phyloP scores from a whole-genome alignment of 306 rosid species.

The Inga oerstediana region DNA sequence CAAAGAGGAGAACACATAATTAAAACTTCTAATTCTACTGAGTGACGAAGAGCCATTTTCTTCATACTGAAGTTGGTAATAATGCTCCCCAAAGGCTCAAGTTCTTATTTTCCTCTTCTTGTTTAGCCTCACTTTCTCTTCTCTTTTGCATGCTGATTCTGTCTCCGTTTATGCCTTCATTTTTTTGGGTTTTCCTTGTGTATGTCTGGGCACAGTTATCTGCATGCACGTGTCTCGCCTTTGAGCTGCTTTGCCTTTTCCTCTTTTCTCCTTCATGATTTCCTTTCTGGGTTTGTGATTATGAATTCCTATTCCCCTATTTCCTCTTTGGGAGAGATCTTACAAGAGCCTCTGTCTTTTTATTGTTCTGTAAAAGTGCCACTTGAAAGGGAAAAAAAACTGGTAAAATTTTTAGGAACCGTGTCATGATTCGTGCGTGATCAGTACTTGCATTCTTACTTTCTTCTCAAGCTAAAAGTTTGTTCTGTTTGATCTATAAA shows the following conservation, averaged over 20 bases:
- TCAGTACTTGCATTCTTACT: conserved; percentile 25
- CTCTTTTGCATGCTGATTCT: conserved; percentile 39
- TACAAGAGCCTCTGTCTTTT: conserved; percentile 37
- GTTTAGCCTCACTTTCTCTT: neutral
- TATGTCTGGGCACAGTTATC: conserved; percentile 20
- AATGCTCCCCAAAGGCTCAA: neutral
- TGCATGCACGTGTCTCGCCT: conserved; percentile 62
- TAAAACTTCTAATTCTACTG: conserved; percentile 8
- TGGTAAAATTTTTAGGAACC: conserved; percentile 7
- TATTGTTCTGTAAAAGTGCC: conserved; percentile 37
- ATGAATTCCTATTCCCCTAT: conserved; percentile 16
- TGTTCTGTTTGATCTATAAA: conserved; percentile 30
- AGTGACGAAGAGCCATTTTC: conserved; percentile 43
- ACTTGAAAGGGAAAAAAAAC: neutral
- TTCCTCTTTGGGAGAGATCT: conserved; percentile 42
- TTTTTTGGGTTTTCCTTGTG: conserved; percentile 8
- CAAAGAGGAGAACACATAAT: conserved; percentile 15
- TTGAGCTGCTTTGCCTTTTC: conserved; percentile 8
- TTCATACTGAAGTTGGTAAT: conserved; percentile 35
- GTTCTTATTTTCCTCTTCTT: neutral
- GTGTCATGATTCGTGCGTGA: conserved; percentile 34
- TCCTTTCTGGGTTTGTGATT: conserved; percentile 31
- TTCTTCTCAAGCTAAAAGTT: conserved; percentile 13
- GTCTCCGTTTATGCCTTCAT: conserved; percentile 8
- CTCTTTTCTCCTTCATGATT: neutral